Evolutionary conservation across 2,329 filamentous ascomycete genomes (phyloP), one percentile per base, ranked within the genome.

Genomic region (Pleoardoris graminearum): DNA sequence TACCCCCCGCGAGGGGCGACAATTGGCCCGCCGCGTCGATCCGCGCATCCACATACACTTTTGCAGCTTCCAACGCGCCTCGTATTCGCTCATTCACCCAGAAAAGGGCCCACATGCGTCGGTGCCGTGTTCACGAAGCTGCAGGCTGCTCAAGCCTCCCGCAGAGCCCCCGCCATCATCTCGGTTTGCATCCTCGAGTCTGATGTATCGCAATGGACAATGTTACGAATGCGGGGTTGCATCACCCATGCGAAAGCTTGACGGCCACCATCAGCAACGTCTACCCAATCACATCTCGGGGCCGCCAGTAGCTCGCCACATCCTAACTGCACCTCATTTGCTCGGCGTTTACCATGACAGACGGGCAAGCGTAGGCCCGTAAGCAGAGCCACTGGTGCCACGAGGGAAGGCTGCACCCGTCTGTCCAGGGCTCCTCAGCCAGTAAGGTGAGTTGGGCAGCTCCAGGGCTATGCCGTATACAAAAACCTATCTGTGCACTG

Each of bases 11-110:
- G 46, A 35, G 47, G 48, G 43, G 48, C 21, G 48, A 51, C 53
- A 36, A 70, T 69, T 70, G 66, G 67, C 48, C 53, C 51, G 43
- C 35, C 29, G 29, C 32, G 36, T 21, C 46, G 61, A 67, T 69
- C 65, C 57, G 48, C 62, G 55, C 54, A 36, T 43, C 25, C 23
- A 46, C 50, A 49, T 58, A 54, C 59, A 52, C 49, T 53, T 55
- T 51, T 43, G 22, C 55, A 53, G 49, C 38, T 46, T 42, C 48
- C 35, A 49, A 48, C 55, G 59, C 56, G 51, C 50, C 53, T 54
- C 39, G 51, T 54, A 50, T 27, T 53, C 49, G 41, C 54, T 58
- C 55, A 44, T 23, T 50, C 48, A 45, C 32, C 51, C 38, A 51
- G 11, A 19, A 38, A 17, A n/a, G 25, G 25, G 6, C 25, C 25